A percentile compares a stretch with the other conserved stretches of the same genome.
These are phyloP conservation scores for Phaeosphaeriaceae sp. DNA, from an alignment of 2,329 filamentous ascomycete genomes.

Conservation along the genomic window DNA sequence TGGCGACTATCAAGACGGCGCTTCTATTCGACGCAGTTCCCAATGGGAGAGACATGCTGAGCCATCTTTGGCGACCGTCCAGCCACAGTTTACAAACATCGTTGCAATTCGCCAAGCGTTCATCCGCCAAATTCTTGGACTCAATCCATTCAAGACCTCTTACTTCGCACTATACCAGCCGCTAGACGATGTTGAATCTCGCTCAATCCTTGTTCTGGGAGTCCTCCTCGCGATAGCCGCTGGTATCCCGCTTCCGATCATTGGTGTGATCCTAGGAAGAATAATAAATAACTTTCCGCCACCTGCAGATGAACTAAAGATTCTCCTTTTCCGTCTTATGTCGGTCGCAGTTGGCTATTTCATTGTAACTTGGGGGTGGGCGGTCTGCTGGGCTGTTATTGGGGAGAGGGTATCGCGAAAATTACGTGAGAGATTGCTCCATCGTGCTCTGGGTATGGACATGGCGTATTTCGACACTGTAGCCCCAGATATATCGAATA, in stretches of 20 bases:
- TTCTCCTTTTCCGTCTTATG: conserved; percentile 52
- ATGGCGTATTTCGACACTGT: conserved; percentile 59
- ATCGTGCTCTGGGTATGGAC: conserved; percentile 58
- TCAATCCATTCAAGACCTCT: conserved; percentile 56
- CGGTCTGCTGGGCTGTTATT: conserved; percentile 57
- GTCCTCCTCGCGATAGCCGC: conserved; percentile 57
- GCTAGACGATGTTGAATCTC: conserved; percentile 51
- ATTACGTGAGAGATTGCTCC: conserved; percentile 55
- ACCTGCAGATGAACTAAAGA: conserved; percentile 50
- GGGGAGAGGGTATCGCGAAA: conserved; percentile 58
- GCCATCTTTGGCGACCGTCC: conserved; percentile 43
- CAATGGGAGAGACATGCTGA: conserved; percentile 45
- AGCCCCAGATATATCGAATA: conserved; percentile 56
- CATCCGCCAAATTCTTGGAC: conserved; percentile 48
- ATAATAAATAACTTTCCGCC: conserved; percentile 60
- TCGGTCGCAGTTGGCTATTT: conserved; percentile 58
- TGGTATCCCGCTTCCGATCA: conserved; percentile 66
- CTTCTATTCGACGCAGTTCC: conserved; percentile 27
- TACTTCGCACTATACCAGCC: conserved; percentile 58
- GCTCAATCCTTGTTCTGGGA: conserved; percentile 42
- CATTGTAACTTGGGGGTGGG: conserved; percentile 57
- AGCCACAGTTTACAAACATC: conserved; percentile 39
- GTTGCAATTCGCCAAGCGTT: conserved; percentile 40
- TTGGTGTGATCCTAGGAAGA: conserved; percentile 62
- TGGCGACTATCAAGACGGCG: conserved; percentile 17